Conservation (phyloP, 768 basidiomycete genomes). For the Exsudoporus frostii region DNA sequence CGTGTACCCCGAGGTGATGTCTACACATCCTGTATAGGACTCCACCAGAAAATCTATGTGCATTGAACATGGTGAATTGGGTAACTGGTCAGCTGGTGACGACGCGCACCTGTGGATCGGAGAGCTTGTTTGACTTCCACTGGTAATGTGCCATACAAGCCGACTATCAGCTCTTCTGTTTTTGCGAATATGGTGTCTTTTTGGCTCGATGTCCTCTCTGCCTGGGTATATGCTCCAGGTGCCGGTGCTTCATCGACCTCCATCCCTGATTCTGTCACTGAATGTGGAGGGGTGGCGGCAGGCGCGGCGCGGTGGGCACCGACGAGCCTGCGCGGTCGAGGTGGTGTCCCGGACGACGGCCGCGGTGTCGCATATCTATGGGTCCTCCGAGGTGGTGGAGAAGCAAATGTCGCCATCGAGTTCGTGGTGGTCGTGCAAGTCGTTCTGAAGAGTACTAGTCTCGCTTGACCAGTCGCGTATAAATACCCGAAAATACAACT, state of each 20-base stretch:
- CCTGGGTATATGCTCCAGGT: constrained; percentile 36
- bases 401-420: constrained; percentile 50
- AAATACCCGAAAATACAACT: constrained; percentile 13
- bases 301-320: constrained; percentile 21
- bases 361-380: constrained; percentile 29
- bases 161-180: constrained; percentile 65
- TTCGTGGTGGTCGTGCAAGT: constrained; percentile 2
- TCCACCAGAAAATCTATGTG: constrained; percentile 67
- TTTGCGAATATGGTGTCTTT: constrained; percentile 57
- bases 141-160: constrained; percentile 68
- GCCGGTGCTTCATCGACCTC: constrained; percentile 58
- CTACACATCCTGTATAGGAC: constrained; percentile 67
- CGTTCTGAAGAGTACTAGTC: not conserved
- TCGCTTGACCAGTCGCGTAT: not conserved
- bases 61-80: not conserved
- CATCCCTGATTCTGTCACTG: constrained; percentile 54
- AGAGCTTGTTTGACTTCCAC: constrained; percentile 72
- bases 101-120: constrained; percentile 54
- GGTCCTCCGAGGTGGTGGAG: constrained; percentile 58
- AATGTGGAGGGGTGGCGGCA: constrained; percentile 20
- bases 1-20: constrained; percentile 69
- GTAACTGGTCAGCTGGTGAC: not conserved
- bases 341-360: constrained; percentile 23
- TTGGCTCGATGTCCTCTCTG: constrained; percentile 34
- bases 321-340: constrained; percentile 27